These are phyloP conservation scores for Calendula officinalis DNA, from an alignment of 129 eudicot genomes.

Conservation along the genomic window DNA sequence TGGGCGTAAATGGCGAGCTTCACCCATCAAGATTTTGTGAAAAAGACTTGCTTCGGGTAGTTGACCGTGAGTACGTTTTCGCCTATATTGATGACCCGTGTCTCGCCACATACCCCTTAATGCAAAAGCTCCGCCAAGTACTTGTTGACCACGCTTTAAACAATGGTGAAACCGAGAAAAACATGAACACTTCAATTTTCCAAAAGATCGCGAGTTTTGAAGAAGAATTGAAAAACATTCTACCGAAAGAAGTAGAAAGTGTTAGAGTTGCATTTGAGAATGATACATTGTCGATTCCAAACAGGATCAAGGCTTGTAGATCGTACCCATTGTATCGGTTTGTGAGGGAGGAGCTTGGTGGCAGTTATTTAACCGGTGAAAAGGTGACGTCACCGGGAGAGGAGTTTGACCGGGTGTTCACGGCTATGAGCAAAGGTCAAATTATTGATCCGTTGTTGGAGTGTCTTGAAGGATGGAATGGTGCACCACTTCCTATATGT, in stretches of 20 bases:
- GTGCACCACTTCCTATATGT: slow-evolving; percentile 39
- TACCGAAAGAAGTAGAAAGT: slow-evolving; percentile 48
- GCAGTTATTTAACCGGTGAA: slow-evolving; percentile 34
- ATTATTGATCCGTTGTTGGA: slow-evolving; percentile 43
- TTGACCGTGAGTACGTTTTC: slow-evolving; percentile 50
- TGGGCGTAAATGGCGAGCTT: slow-evolving; percentile 51
- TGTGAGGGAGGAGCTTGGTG: slow-evolving; percentile 37
- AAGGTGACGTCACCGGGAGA: slow-evolving; percentile 42
- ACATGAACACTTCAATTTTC: slow-evolving; percentile 38
- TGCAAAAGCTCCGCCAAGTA: slow-evolving; percentile 62
- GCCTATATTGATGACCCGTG: slow-evolving; percentile 57
- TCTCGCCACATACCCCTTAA: slow-evolving; percentile 44
- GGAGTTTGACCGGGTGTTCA: slow-evolving; percentile 42
- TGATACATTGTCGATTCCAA: slow-evolving; percentile 41
- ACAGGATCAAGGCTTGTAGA: slow-evolving; percentile 45
- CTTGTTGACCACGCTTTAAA: slow-evolving; percentile 49
- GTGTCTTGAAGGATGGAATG: slow-evolving; percentile 42
- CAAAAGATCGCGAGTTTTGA: slow-evolving; percentile 48
- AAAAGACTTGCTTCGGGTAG: slow-evolving; percentile 49
- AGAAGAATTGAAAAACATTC: slow-evolving; percentile 42
- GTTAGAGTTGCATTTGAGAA: slow-evolving; percentile 37
- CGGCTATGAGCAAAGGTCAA: slow-evolving; percentile 32
- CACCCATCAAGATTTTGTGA: slow-evolving; percentile 59
- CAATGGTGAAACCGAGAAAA: slow-evolving; percentile 31
- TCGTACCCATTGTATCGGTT: slow-evolving; percentile 40